Conservation (phyloP, 495 filamentous ascomycete genomes). For the Margaritispora aquatica region DNA sequence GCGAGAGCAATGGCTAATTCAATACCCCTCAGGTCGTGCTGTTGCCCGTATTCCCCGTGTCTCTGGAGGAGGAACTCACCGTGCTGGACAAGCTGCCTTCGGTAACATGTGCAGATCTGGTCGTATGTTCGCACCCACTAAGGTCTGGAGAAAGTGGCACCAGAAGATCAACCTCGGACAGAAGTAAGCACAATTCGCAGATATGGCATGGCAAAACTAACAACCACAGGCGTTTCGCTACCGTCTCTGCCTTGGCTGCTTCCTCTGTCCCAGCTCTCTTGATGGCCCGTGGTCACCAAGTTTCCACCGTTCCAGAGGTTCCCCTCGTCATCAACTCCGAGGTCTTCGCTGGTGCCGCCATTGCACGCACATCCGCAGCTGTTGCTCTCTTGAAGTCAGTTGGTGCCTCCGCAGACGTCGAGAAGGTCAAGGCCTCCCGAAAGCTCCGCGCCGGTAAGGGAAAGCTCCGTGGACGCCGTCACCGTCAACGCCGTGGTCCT, state of each 20-base stretch:
- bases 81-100: conserved; percentile 98
- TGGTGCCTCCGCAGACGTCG: conserved; percentile 83
- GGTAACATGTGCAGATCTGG: conserved; percentile 99
- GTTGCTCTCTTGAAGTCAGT: conserved; percentile 79
- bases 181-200: conserved; percentile 53
- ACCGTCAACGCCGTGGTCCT: conserved; percentile 95
- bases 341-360: conserved; percentile 66
- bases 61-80: conserved; percentile 99
- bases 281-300: conserved; percentile 92
- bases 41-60: conserved; percentile 99
- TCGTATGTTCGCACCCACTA: conserved; percentile 99
- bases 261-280: conserved; percentile 91
- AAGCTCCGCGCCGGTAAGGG: conserved; percentile 98
- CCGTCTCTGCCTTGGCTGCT: conserved; percentile 91
- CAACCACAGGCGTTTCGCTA: conserved; percentile 78
- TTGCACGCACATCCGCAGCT: conserved; percentile 86
- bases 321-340: conserved; percentile 91
- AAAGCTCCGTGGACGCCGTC: conserved; percentile 89
- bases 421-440: conserved; percentile 87
- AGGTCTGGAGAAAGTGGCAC: conserved; percentile 99
- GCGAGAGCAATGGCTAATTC: conserved; percentile 28
- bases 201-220: conserved; percentile 14
- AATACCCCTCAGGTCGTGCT: conserved; percentile 69
- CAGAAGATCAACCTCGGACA: conserved; percentile 98
- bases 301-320: conserved; percentile 88